phyloP scores from a whole-genome alignment of 176 grass and related monocot species.

The Areca catechu region DNA sequence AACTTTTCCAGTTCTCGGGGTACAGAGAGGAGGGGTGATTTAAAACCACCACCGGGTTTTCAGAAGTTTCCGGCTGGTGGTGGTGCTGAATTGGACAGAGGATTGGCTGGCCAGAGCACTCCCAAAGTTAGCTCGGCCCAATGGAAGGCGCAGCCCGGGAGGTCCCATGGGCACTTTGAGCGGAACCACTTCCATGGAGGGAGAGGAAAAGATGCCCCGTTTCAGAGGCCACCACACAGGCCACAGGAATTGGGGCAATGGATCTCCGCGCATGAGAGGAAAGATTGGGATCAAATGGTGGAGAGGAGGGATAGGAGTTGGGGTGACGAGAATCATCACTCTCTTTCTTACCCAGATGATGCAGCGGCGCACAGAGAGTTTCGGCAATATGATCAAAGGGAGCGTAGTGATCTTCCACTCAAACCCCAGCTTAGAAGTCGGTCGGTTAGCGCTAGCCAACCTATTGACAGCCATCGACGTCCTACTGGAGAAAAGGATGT shows the following conservation, averaged over 20 bases:
- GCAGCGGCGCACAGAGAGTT: neutral
- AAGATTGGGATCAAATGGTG: conserved; percentile 20
- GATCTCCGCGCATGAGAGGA: conserved; percentile 6
- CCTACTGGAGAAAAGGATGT: neutral
- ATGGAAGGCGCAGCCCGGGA: neutral
- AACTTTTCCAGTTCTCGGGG: neutral
- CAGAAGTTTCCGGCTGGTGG: neutral
- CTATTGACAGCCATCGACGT: neutral
- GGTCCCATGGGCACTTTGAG: conserved; percentile 9
- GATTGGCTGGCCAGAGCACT: neutral
- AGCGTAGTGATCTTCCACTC: neutral
- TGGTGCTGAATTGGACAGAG: neutral
- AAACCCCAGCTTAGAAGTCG: neutral
- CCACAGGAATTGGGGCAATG: conserved; percentile 10
- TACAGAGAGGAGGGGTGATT: neutral
- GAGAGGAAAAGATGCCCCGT: neutral
- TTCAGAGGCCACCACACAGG: neutral
- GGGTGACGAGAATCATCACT: neutral
- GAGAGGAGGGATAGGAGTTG: conserved; percentile 2
- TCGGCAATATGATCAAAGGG: neutral
- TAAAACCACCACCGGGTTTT: conserved; percentile 41
- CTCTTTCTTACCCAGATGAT: neutral
- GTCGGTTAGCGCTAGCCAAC: neutral
- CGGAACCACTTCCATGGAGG: conserved; percentile 7
- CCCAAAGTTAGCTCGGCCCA: conserved; percentile 2